Evolutionary conservation across 345 rosid genomes (phyloP).

Genomic region (Brassica cretica): DNA sequence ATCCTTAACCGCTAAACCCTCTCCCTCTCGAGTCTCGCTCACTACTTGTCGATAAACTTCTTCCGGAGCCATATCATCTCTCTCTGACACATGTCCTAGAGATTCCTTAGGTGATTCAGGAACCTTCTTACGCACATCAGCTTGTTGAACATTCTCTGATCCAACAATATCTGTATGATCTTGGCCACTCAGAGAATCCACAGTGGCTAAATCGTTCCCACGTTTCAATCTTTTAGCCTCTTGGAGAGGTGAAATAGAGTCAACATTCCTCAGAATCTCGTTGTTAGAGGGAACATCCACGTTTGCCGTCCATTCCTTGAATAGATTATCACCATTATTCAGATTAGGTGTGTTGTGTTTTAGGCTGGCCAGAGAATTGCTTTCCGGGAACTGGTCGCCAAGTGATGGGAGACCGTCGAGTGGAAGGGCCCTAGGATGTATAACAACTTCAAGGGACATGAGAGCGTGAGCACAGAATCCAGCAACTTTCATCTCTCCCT

Average conservation of each 20-base stretch:
- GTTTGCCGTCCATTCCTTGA: constrained; percentile 42
- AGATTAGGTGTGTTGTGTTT: constrained; percentile 33
- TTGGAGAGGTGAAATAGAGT: constrained; percentile 18
- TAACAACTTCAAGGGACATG: constrained; percentile 71
- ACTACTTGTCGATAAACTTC: neutral
- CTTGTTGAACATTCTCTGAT: constrained; percentile 28
- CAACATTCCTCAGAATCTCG: constrained; percentile 28
- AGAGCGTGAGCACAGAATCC: constrained; percentile 76
- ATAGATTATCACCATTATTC: constrained; percentile 46
- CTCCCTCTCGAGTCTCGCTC: constrained; percentile 25
- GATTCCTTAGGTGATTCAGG: constrained; percentile 32
- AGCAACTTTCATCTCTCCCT: constrained; percentile 56
- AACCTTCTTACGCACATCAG: constrained; percentile 12
- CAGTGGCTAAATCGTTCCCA: constrained; percentile 36
- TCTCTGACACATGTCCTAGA: constrained; percentile 36
- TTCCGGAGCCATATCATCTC: constrained; percentile 24
- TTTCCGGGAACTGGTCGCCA: constrained; percentile 31
- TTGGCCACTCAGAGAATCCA: constrained; percentile 16
- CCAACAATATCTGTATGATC: constrained; percentile 41
- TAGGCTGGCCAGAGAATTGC: constrained; percentile 27
- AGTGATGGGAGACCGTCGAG: constrained; percentile 46
- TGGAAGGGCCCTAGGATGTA: constrained; percentile 82
- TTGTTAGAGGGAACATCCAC: constrained; percentile 33
- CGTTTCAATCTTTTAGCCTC: constrained; percentile 31
- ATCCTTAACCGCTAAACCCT: constrained; percentile 23